A percentile compares a stretch with the other conserved stretches of the same genome.
Conservation (phyloP, 192 early-diverging fungal genomes). For the Spizellomyces sp. region DNA sequence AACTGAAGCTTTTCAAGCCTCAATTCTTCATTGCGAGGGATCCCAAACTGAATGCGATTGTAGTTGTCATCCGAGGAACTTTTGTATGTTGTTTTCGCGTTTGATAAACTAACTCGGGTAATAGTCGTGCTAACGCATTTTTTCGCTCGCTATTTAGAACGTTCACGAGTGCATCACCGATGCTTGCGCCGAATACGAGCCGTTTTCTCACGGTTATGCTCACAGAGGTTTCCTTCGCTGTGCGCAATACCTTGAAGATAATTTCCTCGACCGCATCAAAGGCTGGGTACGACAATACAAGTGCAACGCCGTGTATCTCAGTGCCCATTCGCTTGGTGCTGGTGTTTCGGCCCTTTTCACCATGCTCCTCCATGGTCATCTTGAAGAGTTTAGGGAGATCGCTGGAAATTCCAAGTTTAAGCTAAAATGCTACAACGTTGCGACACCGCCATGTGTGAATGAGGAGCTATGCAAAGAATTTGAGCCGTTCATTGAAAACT, state of each 20-base stretch:
- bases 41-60: slow-evolving; percentile 38
- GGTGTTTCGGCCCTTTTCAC: slow-evolving; percentile 39
- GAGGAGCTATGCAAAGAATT: slow-evolving; percentile 33
- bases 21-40: slow-evolving; percentile 45
- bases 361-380: slow-evolving; percentile 33
- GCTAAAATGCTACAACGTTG: slow-evolving; percentile 41
- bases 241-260: slow-evolving; percentile 41
- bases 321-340: slow-evolving; percentile 50
- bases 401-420: slow-evolving; percentile 30
- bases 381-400: slow-evolving; percentile 21
- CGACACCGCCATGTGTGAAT: slow-evolving; percentile 43
- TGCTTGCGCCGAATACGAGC: slow-evolving; percentile 46
- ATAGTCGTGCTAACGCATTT: not conserved
- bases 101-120: not conserved
- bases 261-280: slow-evolving; percentile 40
- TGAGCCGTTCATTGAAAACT: slow-evolving; percentile 36
- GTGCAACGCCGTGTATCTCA: slow-evolving; percentile 33
- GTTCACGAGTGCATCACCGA: slow-evolving; percentile 44
- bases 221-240: slow-evolving; percentile 45
- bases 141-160: not conserved
- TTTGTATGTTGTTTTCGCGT: slow-evolving; percentile 1
- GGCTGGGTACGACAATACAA: slow-evolving; percentile 36
- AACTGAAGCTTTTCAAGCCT: slow-evolving; percentile 39
- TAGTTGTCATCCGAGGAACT: slow-evolving; percentile 46
- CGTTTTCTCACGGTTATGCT: slow-evolving; percentile 39